Evolutionary conservation across 2,329 filamentous ascomycete genomes (phyloP).

Genomic region (Pseudopithomyces maydicus): DNA sequence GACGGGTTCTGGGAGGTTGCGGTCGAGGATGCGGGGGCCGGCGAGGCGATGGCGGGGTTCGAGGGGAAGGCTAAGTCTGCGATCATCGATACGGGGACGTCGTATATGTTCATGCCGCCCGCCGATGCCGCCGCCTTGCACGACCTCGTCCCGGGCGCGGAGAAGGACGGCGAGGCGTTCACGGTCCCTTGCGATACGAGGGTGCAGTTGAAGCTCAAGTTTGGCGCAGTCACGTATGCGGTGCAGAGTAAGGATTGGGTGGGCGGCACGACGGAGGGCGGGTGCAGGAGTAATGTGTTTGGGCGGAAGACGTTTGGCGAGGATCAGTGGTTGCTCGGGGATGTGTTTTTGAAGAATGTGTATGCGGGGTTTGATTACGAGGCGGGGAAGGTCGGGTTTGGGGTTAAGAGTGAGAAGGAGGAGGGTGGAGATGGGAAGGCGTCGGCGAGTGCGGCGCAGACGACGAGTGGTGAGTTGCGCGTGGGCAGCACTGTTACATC

Average conservation of each 20-base stretch:
- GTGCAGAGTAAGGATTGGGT: constrained; percentile 77
- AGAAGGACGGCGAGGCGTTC: constrained; percentile 65
- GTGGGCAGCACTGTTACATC: no score
- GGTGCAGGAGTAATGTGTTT: constrained; percentile 73
- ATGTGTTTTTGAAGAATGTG: constrained; percentile 87
- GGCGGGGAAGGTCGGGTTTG: constrained; percentile 62
- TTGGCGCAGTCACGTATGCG: constrained; percentile 69
- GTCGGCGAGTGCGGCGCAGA: background rate
- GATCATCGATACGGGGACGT: constrained; percentile 85
- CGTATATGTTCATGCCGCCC: constrained; percentile 74
- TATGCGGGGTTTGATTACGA: constrained; percentile 86
- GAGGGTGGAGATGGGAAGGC: background rate
- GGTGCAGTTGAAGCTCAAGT: constrained; percentile 65
- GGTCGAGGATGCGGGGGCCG: constrained; percentile 68
- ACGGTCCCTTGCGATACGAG: constrained; percentile 74
- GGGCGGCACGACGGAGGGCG: constrained; percentile 46
- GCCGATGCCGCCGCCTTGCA: constrained; percentile 72
- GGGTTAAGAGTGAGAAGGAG: constrained; percentile 24
- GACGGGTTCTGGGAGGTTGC: constrained; percentile 74
- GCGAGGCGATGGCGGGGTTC: constrained; percentile 58
- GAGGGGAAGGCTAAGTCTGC: constrained; percentile 61
- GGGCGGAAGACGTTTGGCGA: constrained; percentile 69
- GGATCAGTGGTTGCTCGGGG: constrained; percentile 78
- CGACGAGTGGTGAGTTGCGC: constrained; percentile 12
- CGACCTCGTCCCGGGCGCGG: constrained; percentile 66